These are phyloP conservation scores for Cryptococcus sp. DNA, from an alignment of 1,284 basidiomycete species.

Conservation along the genomic window DNA sequence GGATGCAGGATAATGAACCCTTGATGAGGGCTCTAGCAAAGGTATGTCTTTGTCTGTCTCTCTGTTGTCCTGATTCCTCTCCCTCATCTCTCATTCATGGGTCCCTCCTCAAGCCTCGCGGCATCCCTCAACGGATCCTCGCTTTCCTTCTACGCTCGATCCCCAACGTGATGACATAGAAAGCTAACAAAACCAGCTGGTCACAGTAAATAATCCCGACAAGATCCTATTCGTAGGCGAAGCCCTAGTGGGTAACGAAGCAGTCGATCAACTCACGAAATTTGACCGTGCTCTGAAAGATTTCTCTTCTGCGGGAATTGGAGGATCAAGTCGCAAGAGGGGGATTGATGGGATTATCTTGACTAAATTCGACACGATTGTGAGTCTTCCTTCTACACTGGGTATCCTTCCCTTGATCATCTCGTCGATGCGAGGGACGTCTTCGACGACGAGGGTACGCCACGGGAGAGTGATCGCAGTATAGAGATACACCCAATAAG, in stretches of 20 bases:
- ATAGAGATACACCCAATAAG: neutral
- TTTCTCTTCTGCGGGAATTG: constrained; percentile 56
- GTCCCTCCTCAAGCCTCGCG: too few relatives aligned
- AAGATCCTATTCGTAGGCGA: constrained; percentile 96
- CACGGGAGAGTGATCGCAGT: too few relatives aligned
- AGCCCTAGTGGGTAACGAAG: constrained; percentile 92
- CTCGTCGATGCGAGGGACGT: too few relatives aligned
- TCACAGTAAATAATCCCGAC: constrained; percentile 85
- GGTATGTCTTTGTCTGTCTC: constrained; percentile 47
- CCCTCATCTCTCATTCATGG: too few relatives aligned
- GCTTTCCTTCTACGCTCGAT: too few relatives aligned
- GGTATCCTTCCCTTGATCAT: neutral
- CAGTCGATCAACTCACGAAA: constrained; percentile 89
- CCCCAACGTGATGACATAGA: neutral
- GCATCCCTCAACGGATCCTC: too few relatives aligned
- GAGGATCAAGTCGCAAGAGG: constrained; percentile 50
- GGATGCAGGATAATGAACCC: constrained; percentile 99
- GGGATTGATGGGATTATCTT: constrained; percentile 95
- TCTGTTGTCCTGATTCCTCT: neutral
- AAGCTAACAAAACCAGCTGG: constrained; percentile 56
- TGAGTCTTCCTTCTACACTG: constrained; percentile 17
- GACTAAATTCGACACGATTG: constrained; percentile 95
- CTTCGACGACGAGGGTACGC: too few relatives aligned
- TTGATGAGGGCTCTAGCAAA: constrained; percentile 98
- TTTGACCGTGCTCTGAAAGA: constrained; percentile 88